phyloP scores from a whole-genome alignment of 2,329 filamentous ascomycete genomes.

The Samsoniella hepiali region DNA sequence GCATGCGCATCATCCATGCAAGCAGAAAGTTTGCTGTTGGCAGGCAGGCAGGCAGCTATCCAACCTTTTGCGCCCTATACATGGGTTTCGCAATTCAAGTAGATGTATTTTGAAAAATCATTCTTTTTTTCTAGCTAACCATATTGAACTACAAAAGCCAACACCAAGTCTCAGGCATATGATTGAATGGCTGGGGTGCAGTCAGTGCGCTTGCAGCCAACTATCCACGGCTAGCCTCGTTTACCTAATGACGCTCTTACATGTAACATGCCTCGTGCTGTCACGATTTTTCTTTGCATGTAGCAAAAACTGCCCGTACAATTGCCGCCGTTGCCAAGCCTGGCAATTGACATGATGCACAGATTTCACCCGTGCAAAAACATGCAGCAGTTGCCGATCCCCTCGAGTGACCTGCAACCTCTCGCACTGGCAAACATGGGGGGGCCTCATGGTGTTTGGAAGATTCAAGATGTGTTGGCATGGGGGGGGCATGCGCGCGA shows the following conservation, averaged over 20 bases:
- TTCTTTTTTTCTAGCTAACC: too few relatives aligned
- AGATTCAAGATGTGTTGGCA: neutral
- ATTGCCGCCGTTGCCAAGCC: neutral
- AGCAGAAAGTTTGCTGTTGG: neutral
- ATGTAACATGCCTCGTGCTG: neutral
- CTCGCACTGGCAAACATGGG: neutral
- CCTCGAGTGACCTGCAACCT: neutral
- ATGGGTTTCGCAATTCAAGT: neutral
- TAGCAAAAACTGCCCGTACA: neutral
- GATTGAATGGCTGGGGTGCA: too few relatives aligned
- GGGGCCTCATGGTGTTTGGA: neutral
- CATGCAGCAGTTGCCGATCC: slow-evolving; percentile 3
- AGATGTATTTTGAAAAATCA: neutral
- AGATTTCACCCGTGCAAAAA: too few relatives aligned
- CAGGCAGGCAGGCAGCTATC: neutral
- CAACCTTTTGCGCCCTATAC: neutral
- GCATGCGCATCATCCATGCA: neutral
- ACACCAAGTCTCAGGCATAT: neutral
- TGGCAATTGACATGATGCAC: neutral
- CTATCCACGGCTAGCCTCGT: neutral
- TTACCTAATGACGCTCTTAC: too few relatives aligned
- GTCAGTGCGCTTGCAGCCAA: slow-evolving; percentile 5
- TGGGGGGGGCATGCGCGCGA: neutral
- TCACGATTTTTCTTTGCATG: neutral
- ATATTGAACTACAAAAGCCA: neutral